Evolutionary conservation across 2,329 filamentous ascomycete species (phyloP), one percentile per base, ranked within the genome.

Genomic region (Monilinia aucupariae): DNA sequence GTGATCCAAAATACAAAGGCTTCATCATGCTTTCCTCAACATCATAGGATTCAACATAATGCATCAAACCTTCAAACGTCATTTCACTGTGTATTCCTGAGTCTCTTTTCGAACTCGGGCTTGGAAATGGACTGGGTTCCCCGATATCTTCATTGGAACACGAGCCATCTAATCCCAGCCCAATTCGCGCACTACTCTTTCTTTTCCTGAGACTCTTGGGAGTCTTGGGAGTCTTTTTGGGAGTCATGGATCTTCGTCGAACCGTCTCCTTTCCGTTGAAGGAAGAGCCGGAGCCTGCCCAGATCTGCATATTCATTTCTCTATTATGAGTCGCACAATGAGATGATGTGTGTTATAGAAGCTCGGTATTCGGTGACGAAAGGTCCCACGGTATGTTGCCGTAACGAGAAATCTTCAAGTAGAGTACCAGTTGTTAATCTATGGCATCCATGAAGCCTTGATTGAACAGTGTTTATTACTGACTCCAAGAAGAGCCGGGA

Each of bases 241-340:
- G 54, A 2, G 41, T 20, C 43, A 13, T 47, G 30, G 43, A 8
- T 34, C 30, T 56, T 34, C 54, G 27, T 47, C 54, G 32, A 56
- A 56, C 27, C 2, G 54, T 56, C 4, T 47, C 54, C 8, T 34
- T 56, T 3, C 54, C 54, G 15, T 22, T 56, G 20, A 13, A 32
- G 20, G 41, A 47, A 34, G 49, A 51, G 20, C 54, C 54, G 10
- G 54, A 56, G 8, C 54, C 54, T 34, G 54, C 54, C 54, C 54
- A 56, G n/a, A 56, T 47, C 10, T 56, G 54, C 54, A 56, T 47
- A 17, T 56, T 34, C 27, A 56, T 20, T 47, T 4, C n/a, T 30
- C 3, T 43, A 17, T 34, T 45, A 43, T 9, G 27, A 47, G 22
- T 34, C 4, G 3, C 30, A 32, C 20, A 51, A 51, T n/a, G 8